Conservation (phyloP, 352 stramenopile genomes). For the Lagenidium giganteum region DNA sequence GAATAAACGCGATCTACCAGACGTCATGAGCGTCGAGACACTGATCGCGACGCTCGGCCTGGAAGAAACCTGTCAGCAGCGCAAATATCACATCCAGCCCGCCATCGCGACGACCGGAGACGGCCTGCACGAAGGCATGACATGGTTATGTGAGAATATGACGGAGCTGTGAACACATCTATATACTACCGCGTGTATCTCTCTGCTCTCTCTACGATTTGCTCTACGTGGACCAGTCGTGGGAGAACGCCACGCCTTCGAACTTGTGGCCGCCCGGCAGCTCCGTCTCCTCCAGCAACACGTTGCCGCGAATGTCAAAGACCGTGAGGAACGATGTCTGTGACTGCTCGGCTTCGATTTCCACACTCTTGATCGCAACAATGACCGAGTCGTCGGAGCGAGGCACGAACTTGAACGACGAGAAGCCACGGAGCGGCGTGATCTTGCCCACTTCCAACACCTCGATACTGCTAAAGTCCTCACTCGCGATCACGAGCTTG, state of each 20-base stretch:
- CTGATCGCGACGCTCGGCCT: slow-evolving; percentile 45
- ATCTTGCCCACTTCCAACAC: slow-evolving; percentile 80
- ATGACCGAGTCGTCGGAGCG: slow-evolving; percentile 88
- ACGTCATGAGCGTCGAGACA: slow-evolving; percentile 40
- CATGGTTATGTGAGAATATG: slow-evolving; percentile 81
- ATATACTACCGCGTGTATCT: background rate
- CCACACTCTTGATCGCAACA: slow-evolving; percentile 91
- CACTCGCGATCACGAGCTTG: slow-evolving; percentile 84
- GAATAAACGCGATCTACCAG: slow-evolving; percentile 74
- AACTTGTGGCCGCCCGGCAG: slow-evolving; percentile 91
- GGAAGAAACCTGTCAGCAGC: slow-evolving; percentile 40
- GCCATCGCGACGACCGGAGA: slow-evolving; percentile 75
- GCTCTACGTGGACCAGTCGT: slow-evolving; percentile 46
- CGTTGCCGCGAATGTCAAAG: slow-evolving; percentile 88
- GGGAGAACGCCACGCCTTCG: slow-evolving; percentile 90
- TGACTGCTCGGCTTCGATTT: slow-evolving; percentile 85
- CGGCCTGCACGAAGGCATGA: slow-evolving; percentile 63
- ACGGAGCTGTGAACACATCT: slow-evolving; percentile 33
- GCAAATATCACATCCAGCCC: slow-evolving; percentile 56
- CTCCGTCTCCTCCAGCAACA: slow-evolving; percentile 88
- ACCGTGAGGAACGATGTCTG: slow-evolving; percentile 93
- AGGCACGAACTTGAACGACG: slow-evolving; percentile 93
- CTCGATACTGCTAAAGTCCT: slow-evolving; percentile 86
- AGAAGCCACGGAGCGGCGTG: slow-evolving; percentile 88
- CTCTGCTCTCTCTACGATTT: slow-evolving; percentile 2